Evolutionary conservation across 805 yeast species (phyloP).

Genomic region (Candida ficus): DNA sequence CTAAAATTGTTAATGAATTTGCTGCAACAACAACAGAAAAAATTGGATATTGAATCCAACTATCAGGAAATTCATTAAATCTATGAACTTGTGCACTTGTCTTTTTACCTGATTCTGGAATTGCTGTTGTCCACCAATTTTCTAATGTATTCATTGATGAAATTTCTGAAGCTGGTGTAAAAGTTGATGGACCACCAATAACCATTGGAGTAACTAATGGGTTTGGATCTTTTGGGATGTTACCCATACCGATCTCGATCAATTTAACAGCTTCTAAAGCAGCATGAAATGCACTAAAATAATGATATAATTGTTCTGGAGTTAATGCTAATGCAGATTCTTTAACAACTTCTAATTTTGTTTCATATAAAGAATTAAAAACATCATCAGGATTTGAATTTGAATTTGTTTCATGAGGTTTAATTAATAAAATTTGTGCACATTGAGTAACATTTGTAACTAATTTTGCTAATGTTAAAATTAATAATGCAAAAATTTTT

Average conservation of each 20-base stretch:
- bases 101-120: constrained; percentile 19
- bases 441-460: constrained; percentile 29
- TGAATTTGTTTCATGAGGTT: constrained; percentile 27
- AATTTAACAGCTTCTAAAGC: constrained; percentile 29
- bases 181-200: constrained; percentile 27
- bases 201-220: constrained; percentile 20
- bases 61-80: constrained; percentile 28
- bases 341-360: constrained; percentile 19
- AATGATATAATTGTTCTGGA: constrained; percentile 27
- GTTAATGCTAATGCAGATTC: constrained; percentile 14
- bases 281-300: constrained; percentile 27
- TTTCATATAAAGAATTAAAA: constrained; percentile 21
- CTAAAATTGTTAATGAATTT: constrained; percentile 28
- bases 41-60: constrained; percentile 36
- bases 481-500: constrained; percentile 28
- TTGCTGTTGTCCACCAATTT: constrained; percentile 25
- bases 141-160: constrained; percentile 17
- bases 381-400: constrained; percentile 24
- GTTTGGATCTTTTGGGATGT: constrained; percentile 23
- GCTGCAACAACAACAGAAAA: constrained; percentile 26
- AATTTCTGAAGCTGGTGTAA: constrained; percentile 22
- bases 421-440: constrained; percentile 31
- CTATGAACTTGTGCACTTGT: constrained; percentile 18
- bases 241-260: constrained; percentile 37
- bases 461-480: constrained; percentile 26